Conservation (phyloP, 2,329 filamentous ascomycete species). For the Domatiomyces globalis region DNA sequence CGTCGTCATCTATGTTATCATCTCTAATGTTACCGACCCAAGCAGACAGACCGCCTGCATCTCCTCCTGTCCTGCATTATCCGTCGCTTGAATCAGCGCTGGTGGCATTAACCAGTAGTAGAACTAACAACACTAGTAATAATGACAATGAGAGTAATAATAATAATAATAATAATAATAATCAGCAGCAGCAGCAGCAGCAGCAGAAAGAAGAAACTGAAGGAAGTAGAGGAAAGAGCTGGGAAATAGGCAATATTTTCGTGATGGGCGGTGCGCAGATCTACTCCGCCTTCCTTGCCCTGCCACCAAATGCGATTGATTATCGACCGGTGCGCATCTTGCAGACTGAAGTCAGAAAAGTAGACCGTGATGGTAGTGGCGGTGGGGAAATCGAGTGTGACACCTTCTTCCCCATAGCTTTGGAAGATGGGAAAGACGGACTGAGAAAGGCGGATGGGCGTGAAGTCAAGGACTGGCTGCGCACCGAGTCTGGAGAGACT, state of each 20-base stretch:
- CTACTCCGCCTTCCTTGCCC: constrained; percentile 54
- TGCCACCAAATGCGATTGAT: neutral
- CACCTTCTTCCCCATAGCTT: constrained; percentile 31
- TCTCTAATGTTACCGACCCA: neutral
- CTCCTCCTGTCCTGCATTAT: constrained; percentile 6
- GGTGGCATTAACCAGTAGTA: constrained; percentile 6
- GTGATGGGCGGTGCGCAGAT: constrained; percentile 85
- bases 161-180: constrained; percentile 1
- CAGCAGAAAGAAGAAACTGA: constrained; percentile 10
- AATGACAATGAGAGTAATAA: constrained; percentile 8
- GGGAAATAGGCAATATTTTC: constrained; percentile 48
- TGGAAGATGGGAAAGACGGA: constrained; percentile 6
- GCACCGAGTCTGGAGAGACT: constrained; percentile 5
- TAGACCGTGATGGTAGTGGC: constrained; percentile 4
- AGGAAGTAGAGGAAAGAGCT: constrained; percentile 7
- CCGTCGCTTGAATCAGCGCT: constrained; percentile 1
- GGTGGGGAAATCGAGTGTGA: constrained; percentile 31
- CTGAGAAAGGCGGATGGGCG: constrained; percentile 19
- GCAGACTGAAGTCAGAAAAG: constrained; percentile 18
- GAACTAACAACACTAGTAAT: constrained; percentile 8
- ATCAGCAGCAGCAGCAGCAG: constrained; percentile 8
- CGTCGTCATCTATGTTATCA: neutral
- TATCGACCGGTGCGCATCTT: constrained; percentile 15
- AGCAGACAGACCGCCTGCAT: neutral
- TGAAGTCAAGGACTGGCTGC: constrained; percentile 30